Evolutionary conservation across 805 yeast species (phyloP).

Genomic region (Candida ficus): DNA sequence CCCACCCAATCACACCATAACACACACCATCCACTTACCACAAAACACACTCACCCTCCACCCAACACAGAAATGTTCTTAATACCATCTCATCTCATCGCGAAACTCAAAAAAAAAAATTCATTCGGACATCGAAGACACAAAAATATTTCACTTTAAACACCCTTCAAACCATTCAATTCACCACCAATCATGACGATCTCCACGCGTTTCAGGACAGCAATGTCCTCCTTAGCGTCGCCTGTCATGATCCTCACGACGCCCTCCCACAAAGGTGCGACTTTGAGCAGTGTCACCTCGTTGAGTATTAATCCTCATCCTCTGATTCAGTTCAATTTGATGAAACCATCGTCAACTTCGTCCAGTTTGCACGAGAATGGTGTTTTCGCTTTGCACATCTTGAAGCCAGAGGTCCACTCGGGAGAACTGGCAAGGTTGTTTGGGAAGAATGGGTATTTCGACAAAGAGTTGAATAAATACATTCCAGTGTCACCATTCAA

Average conservation of each 20-base stretch:
- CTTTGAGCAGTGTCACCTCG: constrained; percentile 82
- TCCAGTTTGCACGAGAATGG: constrained; percentile 50
- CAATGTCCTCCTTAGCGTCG: constrained; percentile 42
- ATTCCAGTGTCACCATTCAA: constrained; percentile 43
- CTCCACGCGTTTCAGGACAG: constrained; percentile 25
- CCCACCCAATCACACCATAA: no score
- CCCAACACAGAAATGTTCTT: no score
- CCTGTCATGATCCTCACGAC: constrained; percentile 60
- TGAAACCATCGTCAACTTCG: constrained; percentile 81
- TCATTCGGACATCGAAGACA: background rate
- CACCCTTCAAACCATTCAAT: constrained; percentile 5
- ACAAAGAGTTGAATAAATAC: constrained; percentile 23
- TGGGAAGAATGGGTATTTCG: constrained; percentile 44
- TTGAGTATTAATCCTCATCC: constrained; percentile 75
- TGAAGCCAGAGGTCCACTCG: constrained; percentile 55
- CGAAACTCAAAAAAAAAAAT: no score
- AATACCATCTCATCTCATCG: no score
- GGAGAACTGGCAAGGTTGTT: constrained; percentile 62
- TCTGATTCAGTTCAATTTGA: constrained; percentile 78
- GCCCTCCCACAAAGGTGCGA: constrained; percentile 61
- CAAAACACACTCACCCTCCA: no score
- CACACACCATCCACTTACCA: no score
- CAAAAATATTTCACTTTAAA: background rate
- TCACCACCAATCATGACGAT: background rate
- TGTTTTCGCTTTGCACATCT: constrained; percentile 67